Conservation (phyloP, 306 rosid species). For the Cicer arietinum region DNA sequence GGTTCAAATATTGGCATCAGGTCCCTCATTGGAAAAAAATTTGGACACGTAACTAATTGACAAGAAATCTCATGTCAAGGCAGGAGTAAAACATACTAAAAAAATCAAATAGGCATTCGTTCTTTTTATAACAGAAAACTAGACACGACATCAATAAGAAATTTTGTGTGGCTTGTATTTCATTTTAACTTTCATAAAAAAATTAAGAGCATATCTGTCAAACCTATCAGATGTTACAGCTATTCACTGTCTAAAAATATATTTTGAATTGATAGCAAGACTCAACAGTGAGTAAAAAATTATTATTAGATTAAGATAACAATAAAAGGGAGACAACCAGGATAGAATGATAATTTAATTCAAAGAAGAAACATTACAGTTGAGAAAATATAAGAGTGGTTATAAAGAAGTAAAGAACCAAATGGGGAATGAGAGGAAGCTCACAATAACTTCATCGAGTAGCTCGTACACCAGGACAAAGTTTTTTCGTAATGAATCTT, state of each 20-base stretch:
- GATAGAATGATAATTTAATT: conserved; percentile 39
- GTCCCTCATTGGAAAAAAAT: conserved; percentile 30
- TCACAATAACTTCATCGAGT: conserved; percentile 91
- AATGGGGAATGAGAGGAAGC: conserved; percentile 43
- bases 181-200: conserved; percentile 15
- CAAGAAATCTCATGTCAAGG: conserved; percentile 36
- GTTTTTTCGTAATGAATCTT: conserved; percentile 79
- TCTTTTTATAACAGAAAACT: conserved; percentile 3
- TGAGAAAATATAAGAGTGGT: conserved; percentile 35
- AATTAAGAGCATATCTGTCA: conserved; percentile 8
- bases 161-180: conserved; percentile 21
- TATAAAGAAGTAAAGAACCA: conserved; percentile 37
- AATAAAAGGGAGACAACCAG: conserved; percentile 12
- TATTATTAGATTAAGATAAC: conserved; percentile 13
- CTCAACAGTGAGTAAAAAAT: conserved; percentile 2
- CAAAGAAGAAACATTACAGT: neutral
- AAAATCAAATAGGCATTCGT: conserved; percentile 6
- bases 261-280: conserved; percentile 5
- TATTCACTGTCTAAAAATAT: conserved; percentile 4
- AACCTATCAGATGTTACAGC: neutral
- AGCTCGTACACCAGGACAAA: conserved; percentile 88
- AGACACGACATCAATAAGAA: conserved; percentile 32
- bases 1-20: conserved; percentile 47
- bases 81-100: conserved; percentile 24
- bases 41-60: conserved; percentile 34